phyloP scores from a whole-genome alignment of 2,329 filamentous ascomycete species.

The Beauveria australis region DNA sequence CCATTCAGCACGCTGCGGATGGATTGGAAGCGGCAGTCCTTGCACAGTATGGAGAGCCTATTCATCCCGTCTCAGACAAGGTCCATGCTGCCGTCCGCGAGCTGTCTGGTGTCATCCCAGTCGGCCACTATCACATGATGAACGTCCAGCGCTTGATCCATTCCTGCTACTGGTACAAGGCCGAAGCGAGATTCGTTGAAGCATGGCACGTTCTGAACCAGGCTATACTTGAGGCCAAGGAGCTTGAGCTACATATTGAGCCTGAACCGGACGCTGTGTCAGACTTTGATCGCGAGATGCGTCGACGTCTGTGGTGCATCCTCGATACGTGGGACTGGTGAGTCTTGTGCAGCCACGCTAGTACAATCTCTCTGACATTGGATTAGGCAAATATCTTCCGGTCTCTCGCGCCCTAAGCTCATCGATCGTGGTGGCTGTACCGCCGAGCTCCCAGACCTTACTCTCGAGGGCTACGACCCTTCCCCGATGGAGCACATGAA shows the following conservation, averaged over 20 bases:
- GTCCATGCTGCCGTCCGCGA: conserved; percentile 20
- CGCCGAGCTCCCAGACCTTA: conserved; percentile 24
- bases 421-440: conserved; percentile 27
- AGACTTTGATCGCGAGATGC: conserved; percentile 24
- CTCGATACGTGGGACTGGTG: conserved; percentile 27
- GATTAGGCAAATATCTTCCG: conserved; percentile 25
- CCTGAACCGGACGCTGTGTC: conserved; percentile 14
- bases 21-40: conserved; percentile 17
- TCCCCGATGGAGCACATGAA: conserved; percentile 27
- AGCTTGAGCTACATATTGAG: conserved; percentile 21
- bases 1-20: conserved; percentile 21
- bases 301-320: conserved; percentile 24
- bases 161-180: conserved; percentile 26
- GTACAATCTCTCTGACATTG: not conserved
- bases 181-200: conserved; percentile 23
- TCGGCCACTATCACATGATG: conserved; percentile 21
- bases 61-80: conserved; percentile 18
- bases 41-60: conserved; percentile 14
- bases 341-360: conserved; percentile 6
- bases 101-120: conserved; percentile 19
- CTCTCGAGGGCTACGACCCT: conserved; percentile 23
- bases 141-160: conserved; percentile 24
- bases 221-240: conserved; percentile 23
- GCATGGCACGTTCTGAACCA: conserved; percentile 24
- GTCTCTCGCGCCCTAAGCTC: conserved; percentile 26